Evolutionary conservation across 2,329 filamentous ascomycete genomes (phyloP), one percentile per base, ranked within the genome.

Genomic region (Alternaria alternata): DNA sequence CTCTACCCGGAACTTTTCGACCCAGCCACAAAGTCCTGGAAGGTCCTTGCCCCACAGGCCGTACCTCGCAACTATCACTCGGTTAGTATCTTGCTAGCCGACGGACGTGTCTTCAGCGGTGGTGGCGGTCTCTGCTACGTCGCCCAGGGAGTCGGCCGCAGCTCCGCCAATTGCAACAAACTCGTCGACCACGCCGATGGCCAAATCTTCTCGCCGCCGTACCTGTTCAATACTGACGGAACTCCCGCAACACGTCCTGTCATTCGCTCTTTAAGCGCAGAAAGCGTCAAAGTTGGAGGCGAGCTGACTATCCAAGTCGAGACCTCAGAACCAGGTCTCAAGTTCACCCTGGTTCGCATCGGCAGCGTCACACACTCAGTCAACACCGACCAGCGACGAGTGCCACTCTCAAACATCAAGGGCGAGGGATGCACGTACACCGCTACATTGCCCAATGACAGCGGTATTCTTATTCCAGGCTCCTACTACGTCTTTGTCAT

Each of bases 301-400:
- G 62, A 54, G 20, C 48, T 70, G 4, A 59, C 54, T 16, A 52
- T 73, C n/a, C 57, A 24, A 4, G 59, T 69, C 9, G 51, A 49
- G 8, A 54, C 58, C 2, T 49, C 51, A 4, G 61, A 54, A 20
- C 51, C 56, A 11, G 57, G 55, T 24, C 49, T 61, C 1, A 64
- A 57, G 30, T 66, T 70, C 16, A 59, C 58, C 6, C 53, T 73
- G 7, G 57, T 73, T 1, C 66, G 72, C 30, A 71, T 74, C 20
- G 71, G 71, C 14, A 72, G 55, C 46, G 72, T 71, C 16, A 74
- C 72, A 9, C 72, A 74, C 52, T 72, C 71, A 4, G 65, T 73
- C 22, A 74, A 74, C 47, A 73, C 47, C n/a, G 70, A 73, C 34
- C 72, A 74, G 57, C 59, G 70, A 16, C 71, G 68, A 22, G 54